phyloP scores from a whole-genome alignment of 2,329 filamentous ascomycete genomes.

The Camillea tinctor region DNA sequence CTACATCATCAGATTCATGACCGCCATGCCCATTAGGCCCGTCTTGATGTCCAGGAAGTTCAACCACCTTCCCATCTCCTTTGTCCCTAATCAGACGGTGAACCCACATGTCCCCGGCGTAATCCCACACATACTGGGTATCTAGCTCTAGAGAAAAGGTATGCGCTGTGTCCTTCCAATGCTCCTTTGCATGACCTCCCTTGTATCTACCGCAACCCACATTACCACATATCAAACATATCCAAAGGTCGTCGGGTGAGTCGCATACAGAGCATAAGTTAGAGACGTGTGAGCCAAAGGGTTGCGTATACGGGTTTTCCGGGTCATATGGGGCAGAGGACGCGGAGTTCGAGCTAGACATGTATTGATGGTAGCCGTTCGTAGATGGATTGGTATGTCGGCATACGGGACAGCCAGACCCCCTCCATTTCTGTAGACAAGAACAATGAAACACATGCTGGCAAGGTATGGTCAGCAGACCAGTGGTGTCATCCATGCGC shows the following conservation, averaged over 20 bases:
- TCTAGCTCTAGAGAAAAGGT: conserved; percentile 90
- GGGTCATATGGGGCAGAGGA: conserved; percentile 38
- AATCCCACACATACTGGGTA: conserved; percentile 97
- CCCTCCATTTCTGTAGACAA: conserved; percentile 94
- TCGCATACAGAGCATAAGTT: conserved; percentile 83
- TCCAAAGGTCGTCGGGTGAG: conserved; percentile 82
- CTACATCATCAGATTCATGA: conserved; percentile 59
- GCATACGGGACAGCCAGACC: conserved; percentile 90
- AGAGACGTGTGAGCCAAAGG: conserved; percentile 58
- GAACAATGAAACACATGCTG: conserved; percentile 98
- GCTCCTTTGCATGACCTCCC: conserved; percentile 85
- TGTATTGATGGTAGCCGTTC: conserved; percentile 16
- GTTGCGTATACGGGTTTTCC: conserved; percentile 50
- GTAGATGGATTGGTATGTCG: conserved; percentile 68
- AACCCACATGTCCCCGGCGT: conserved; percentile 92
- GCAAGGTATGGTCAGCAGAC: conserved; percentile 91
- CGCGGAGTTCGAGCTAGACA: conserved; percentile 19
- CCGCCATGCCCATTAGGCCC: conserved; percentile 28
- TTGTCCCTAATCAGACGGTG: conserved; percentile 94
- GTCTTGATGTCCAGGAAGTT: conserved; percentile 63
- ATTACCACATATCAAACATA: conserved; percentile 89
- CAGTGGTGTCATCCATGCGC: conserved; percentile 96
- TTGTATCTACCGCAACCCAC: conserved; percentile 95
- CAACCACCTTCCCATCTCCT: conserved; percentile 86
- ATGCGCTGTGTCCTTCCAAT: conserved; percentile 87